Evolutionary conservation across 164 flowering plant genomes (phyloP).

Genomic region (Piper longum): DNA sequence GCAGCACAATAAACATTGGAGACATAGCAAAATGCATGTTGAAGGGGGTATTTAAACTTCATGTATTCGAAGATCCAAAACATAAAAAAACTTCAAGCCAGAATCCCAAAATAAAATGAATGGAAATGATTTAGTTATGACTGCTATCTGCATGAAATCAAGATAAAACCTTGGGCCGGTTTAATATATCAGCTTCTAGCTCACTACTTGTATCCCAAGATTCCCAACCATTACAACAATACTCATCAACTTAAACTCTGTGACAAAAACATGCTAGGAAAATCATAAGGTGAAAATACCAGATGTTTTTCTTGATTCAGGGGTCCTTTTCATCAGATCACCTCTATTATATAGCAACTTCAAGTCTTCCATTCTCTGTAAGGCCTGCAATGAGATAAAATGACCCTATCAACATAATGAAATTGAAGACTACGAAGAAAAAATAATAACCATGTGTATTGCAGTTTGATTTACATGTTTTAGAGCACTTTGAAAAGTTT

Average conservation of each 20-base stretch:
- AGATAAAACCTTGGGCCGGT: too few species aligned
- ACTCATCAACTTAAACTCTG: too few species aligned
- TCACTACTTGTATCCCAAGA: neutral
- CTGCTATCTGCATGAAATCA: too few species aligned
- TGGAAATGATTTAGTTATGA: too few species aligned
- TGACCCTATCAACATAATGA: neutral
- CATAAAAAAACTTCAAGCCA: too few species aligned
- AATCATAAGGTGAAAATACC: constrained; percentile 8
- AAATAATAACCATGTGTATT: too few species aligned
- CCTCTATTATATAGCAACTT: constrained; percentile 2
- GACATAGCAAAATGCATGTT: too few species aligned
- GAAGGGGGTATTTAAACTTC: too few species aligned
- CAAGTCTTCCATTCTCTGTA: constrained; percentile 10
- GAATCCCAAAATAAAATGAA: too few species aligned
- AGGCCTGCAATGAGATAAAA: constrained; percentile 18
- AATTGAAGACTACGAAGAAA: neutral
- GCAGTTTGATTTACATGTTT: constrained; percentile 11
- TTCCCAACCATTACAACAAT: neutral
- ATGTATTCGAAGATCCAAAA: too few species aligned
- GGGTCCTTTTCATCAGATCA: constrained; percentile 10
- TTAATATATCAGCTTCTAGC: neutral
- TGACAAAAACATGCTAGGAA: neutral
- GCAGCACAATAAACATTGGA: too few species aligned
- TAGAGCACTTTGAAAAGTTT: constrained; percentile 25
- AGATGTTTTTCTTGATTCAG: constrained; percentile 5